These are phyloP conservation scores for Pistacia vera DNA, from an alignment of 345 rosid species.

Conservation along the genomic window DNA sequence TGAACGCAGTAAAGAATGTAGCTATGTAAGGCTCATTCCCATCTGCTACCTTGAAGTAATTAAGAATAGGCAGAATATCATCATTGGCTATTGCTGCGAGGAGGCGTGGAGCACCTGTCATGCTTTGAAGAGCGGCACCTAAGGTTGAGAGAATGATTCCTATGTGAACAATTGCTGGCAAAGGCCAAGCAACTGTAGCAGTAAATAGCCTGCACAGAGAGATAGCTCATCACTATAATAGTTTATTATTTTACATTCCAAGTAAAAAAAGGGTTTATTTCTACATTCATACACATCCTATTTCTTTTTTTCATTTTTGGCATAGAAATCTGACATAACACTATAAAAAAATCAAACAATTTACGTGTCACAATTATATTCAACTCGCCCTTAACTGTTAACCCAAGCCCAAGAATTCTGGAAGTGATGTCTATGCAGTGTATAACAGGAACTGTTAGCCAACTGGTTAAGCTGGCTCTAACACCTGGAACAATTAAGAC, in stretches of 20 bases:
- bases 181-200: slow-evolving; percentile 98
- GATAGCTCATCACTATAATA: slow-evolving; percentile 17
- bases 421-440: too few relatives aligned
- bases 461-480: too few relatives aligned
- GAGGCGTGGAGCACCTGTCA: slow-evolving; percentile 97
- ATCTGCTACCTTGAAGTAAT: slow-evolving; percentile 92
- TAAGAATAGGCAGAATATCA: slow-evolving; percentile 95
- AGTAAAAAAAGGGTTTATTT: neutral
- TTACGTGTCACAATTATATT: neutral
- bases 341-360: neutral
- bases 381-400: neutral
- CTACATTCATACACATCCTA: neutral
- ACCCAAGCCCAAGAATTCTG: neutral
- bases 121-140: slow-evolving; percentile 99
- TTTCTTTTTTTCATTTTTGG: neutral
- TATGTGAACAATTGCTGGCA: slow-evolving; percentile 72
- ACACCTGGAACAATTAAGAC: too few relatives aligned
- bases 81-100: slow-evolving; percentile 99
- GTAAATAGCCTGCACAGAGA: slow-evolving; percentile 70
- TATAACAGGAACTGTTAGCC: too few relatives aligned
- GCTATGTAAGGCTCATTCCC: slow-evolving; percentile 87
- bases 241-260: neutral
- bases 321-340: slow-evolving; percentile 2
- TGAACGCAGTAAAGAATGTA: slow-evolving; percentile 86
- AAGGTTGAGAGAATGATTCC: slow-evolving; percentile 97